Evolutionary conservation across 306 rosid genomes (phyloP).

Genomic region (cucumber (Cucumis sativus)): DNA sequence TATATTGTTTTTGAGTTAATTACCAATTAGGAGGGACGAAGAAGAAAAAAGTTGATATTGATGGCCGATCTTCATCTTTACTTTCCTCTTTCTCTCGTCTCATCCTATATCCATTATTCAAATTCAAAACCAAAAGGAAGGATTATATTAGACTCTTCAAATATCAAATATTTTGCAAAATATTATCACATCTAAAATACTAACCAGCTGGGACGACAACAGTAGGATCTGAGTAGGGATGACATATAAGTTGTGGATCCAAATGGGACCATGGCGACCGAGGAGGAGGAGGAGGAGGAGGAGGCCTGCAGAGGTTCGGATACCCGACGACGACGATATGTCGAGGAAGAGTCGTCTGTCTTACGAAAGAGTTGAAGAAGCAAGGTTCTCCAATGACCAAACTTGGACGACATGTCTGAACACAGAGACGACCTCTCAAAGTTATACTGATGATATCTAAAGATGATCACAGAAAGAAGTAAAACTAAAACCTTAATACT

Average conservation of each 20-base stretch:
- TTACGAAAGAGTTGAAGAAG: neutral
- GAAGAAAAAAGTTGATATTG: neutral
- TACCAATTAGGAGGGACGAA: neutral
- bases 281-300: neutral
- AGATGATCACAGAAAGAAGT: neutral
- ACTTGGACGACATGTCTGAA: neutral
- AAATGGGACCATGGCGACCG: neutral
- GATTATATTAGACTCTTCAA: too few species aligned
- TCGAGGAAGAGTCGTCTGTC: neutral
- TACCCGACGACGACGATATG: neutral
- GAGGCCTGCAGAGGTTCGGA: neutral
- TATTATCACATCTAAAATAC: neutral
- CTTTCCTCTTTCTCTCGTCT: neutral
- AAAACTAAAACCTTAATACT: too few species aligned
- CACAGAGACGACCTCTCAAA: too few species aligned
- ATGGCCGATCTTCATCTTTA: neutral
- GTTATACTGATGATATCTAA: neutral
- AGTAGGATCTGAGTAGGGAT: neutral
- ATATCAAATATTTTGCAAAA: too few species aligned
- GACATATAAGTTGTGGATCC: neutral
- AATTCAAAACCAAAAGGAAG: neutral
- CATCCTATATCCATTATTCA: neutral
- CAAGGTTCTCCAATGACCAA: neutral
- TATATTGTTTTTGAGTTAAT: too few species aligned
- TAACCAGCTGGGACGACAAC: neutral